Evolutionary conservation across 805 yeast genomes (phyloP).

Genomic region (Ogataea nonfermentans): DNA sequence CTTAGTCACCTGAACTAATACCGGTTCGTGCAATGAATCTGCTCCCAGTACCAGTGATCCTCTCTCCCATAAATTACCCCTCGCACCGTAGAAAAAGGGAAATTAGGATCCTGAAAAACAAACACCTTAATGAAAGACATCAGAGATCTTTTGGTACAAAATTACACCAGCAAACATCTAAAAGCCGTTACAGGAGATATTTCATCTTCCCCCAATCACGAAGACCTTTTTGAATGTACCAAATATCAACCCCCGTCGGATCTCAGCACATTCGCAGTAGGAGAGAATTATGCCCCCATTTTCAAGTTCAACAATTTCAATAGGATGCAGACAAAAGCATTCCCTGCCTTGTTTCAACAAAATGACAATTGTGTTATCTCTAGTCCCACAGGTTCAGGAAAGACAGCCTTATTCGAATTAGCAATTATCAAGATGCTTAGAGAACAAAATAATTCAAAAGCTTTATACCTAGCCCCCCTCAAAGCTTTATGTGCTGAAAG

Average conservation of each 20-base stretch:
- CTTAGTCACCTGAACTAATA: too few relatives aligned
- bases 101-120: not conserved
- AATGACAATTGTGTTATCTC: conserved; percentile 45
- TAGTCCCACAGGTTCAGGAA: conserved; percentile 62
- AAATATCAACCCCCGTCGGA: not conserved
- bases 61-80: too few relatives aligned
- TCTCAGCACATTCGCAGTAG: conserved; percentile 27
- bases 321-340: conserved; percentile 50
- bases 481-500: conserved; percentile 56
- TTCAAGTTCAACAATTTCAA: conserved; percentile 42
- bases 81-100: conserved; percentile 9
- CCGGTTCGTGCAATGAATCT: too few relatives aligned
- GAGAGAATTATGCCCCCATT: conserved; percentile 36
- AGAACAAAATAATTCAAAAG: conserved; percentile 31
- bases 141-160: conserved; percentile 2
- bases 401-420: conserved; percentile 53
- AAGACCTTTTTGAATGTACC: conserved; percentile 4
- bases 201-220: conserved; percentile 3
- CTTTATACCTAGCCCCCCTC: conserved; percentile 58
- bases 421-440: conserved; percentile 41
- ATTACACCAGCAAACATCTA: not conserved
- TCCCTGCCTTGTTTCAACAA: conserved; percentile 35
- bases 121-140: conserved; percentile 5
- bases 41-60: too few relatives aligned
- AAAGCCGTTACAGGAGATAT: not conserved